Percentiles rank a stretch among this genome's conserved stretches.
These are phyloP conservation scores for Halenospora varia DNA, from an alignment of 495 filamentous ascomycete genomes.

Conservation along the genomic window DNA sequence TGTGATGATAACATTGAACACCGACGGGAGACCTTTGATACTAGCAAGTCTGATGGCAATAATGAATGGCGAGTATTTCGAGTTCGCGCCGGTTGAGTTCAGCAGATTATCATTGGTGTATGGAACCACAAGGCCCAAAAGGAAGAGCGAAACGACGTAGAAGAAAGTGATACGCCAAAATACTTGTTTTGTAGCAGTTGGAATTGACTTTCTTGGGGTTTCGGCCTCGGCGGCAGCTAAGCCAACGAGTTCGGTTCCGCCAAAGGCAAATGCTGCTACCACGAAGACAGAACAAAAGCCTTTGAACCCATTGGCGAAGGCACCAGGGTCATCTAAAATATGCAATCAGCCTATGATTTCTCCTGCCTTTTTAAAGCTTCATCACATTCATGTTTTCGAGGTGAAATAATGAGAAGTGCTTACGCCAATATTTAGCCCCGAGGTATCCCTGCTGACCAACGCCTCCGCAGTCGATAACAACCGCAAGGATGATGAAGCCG, in stretches of 20 bases:
- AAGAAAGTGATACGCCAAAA: conserved; percentile 88
- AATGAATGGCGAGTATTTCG: conserved; percentile 65
- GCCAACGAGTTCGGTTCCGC: conserved; percentile 87
- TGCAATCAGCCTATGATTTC: background rate
- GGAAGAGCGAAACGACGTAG: conserved; percentile 62
- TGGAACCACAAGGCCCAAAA: conserved; percentile 54
- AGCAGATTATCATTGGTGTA: conserved; percentile 33
- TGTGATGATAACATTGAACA: conserved; percentile 69
- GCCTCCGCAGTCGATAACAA: conserved; percentile 76
- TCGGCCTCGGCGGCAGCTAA: conserved; percentile 83
- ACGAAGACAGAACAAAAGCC: conserved; percentile 65
- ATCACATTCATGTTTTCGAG: no score
- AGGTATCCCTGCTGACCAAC: conserved; percentile 61
- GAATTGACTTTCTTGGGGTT: conserved; percentile 75
- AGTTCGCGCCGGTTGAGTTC: conserved; percentile 51
- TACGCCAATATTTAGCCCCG: conserved; percentile 74
- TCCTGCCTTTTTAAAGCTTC: no score
- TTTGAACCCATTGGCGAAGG: conserved; percentile 66
- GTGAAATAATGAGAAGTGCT: conserved; percentile 20
- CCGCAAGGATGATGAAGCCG: conserved; percentile 85
- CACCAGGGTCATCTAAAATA: conserved; percentile 45
- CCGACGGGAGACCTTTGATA: conserved; percentile 58
- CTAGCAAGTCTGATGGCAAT: conserved; percentile 61
- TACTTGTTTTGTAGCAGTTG: conserved; percentile 71
- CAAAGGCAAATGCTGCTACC: conserved; percentile 75